Base-by-base conservation (phyloP, 345 rosid species). In the Lumnitzera racemosa region DNA sequence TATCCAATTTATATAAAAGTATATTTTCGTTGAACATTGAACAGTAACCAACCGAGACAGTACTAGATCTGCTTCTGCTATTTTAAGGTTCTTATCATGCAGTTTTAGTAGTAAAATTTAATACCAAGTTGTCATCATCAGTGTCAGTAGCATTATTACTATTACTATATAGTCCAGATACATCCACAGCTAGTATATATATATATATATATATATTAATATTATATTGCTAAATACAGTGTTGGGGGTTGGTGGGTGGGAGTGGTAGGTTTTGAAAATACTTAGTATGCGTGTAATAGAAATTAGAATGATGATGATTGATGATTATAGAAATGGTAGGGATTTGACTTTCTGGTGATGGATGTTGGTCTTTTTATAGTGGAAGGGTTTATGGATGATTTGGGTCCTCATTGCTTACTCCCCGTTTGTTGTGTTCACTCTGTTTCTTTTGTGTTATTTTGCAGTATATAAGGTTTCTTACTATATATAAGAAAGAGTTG, bases 221-320 rank as follows among this genome's bases (percentile, higher is more conserved):
- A 36, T 36, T 36, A 4, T 7, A 36, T 7, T 7, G 43, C 11
- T 36, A 57, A 16, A n/a, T 16, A 2, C 4, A 49, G 8, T 3
- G 20, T 13, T 51, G 43, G 36, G 36, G 16, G 17, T 2, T 0
- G 50, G 48, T 0, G 24, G 49, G 31, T 27, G 24, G 13, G 16
- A 56, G 64, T 16, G 47, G 56, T 60, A 51, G 55, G 50, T 61
- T 61, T 61, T 4, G 55, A 51, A 20, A 61, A 24, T 2, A 25
- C 8, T 27, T 23, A 2, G 36, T 11, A 27, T 20, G 20, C 20
- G 20, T 20, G 20, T 60, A 23, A 25, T 27, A 15, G 20, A 20
- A 20, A 20, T 20, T 20, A 20, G 20, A 20, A 20, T 20, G 20
- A 20, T 20, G 20, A 20, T 20, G 20, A 20, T 20, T 16, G 15